phyloP scores from a whole-genome alignment of 2,329 filamentous ascomycete genomes.

The Trichothecium roseum region DNA sequence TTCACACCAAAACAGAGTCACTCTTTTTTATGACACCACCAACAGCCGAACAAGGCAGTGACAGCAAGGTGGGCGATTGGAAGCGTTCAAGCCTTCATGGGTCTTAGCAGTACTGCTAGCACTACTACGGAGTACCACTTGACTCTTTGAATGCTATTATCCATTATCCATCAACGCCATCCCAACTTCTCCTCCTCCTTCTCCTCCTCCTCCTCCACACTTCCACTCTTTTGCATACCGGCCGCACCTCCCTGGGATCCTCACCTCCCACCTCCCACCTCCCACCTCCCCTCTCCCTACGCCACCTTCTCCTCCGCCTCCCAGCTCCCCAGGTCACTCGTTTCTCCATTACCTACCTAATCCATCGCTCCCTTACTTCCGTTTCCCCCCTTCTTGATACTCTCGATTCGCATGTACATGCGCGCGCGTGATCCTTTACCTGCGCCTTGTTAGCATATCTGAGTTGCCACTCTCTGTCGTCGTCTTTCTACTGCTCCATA shows the following conservation, averaged over 20 bases:
- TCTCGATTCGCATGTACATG: neutral
- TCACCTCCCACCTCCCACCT: slow-evolving; percentile 2
- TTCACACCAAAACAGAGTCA: no score
- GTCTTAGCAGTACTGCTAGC: no score
- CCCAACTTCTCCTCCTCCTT: no score
- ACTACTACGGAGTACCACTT: no score
- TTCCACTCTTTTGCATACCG: no score
- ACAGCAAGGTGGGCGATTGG: no score
- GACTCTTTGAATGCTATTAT: no score
- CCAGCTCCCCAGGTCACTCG: slow-evolving; percentile 6
- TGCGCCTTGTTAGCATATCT: neutral
- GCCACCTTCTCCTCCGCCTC: slow-evolving; percentile 6
- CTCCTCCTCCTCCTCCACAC: no score
- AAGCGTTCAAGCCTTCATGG: no score
- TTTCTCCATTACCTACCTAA: slow-evolving; percentile 7
- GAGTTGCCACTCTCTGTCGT: slow-evolving; percentile 2
- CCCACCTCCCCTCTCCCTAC: slow-evolving; percentile 2
- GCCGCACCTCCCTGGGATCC: neutral
- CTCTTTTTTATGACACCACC: no score
- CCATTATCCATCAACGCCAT: no score
- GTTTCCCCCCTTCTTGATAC: slow-evolving; percentile 2
- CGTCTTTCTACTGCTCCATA: slow-evolving; percentile 2
- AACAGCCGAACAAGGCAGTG: no score
- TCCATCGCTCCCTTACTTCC: slow-evolving; percentile 5
- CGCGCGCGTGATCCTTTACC: neutral